Percentiles rank a stretch among this genome's conserved stretches.
These are phyloP conservation scores for Lentithecium fluviatile DNA, from an alignment of 495 filamentous ascomycete genomes.

Conservation along the genomic window DNA sequence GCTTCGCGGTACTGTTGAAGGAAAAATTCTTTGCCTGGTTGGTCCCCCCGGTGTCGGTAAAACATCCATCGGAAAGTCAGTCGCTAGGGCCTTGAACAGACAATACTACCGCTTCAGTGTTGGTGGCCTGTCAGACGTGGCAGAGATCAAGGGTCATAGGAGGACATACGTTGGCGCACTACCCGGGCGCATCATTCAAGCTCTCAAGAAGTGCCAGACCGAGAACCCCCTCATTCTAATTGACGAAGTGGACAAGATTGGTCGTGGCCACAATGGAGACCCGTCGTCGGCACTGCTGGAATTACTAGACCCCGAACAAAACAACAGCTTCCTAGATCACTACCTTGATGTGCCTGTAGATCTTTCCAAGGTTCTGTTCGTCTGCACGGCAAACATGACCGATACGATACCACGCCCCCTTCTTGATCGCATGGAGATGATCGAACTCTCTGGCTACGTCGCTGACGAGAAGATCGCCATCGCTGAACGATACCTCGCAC, in stretches of 20 bases:
- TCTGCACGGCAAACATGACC: slow-evolving; percentile 98
- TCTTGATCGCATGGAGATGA: slow-evolving; percentile 97
- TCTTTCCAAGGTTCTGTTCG: slow-evolving; percentile 95
- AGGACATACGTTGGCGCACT: slow-evolving; percentile 96
- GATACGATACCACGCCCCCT: slow-evolving; percentile 96
- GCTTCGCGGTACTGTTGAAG: slow-evolving; percentile 93
- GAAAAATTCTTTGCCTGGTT: slow-evolving; percentile 97
- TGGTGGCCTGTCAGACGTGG: slow-evolving; percentile 93
- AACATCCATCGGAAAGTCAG: slow-evolving; percentile 97
- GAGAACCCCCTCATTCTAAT: slow-evolving; percentile 97
- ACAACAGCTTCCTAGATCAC: slow-evolving; percentile 94
- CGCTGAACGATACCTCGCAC: slow-evolving; percentile 86
- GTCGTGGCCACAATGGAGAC: slow-evolving; percentile 91
- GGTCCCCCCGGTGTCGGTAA: slow-evolving; percentile 97
- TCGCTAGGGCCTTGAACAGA: slow-evolving; percentile 88
- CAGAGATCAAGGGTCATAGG: slow-evolving; percentile 98
- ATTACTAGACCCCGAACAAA: slow-evolving; percentile 95
- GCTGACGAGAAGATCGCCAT: slow-evolving; percentile 99
- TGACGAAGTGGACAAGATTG: slow-evolving; percentile 98
- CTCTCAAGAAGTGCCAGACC: slow-evolving; percentile 97
- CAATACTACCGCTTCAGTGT: slow-evolving; percentile 99
- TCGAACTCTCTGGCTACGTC: slow-evolving; percentile 94
- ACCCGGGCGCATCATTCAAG: slow-evolving; percentile 95
- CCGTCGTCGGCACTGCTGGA: slow-evolving; percentile 93
- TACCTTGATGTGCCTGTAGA: slow-evolving; percentile 99